phyloP scores from a whole-genome alignment of 495 filamentous ascomycete genomes.

The Achaetomiella virescens region DNA sequence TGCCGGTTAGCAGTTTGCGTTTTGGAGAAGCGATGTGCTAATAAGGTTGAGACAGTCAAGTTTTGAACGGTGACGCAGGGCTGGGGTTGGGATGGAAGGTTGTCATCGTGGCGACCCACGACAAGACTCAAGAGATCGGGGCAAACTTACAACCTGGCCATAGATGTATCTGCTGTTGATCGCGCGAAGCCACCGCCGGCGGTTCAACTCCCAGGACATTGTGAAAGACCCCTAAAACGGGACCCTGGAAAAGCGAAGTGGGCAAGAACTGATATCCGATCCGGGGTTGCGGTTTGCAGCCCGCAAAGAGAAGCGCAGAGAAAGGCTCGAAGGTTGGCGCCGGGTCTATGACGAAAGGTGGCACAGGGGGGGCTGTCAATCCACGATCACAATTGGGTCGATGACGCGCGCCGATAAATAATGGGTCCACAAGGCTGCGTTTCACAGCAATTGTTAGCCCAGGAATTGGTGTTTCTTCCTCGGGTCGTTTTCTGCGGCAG shows the following conservation, averaged over 20 bases:
- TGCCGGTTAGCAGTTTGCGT: conserved; percentile 5
- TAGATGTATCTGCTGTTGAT: conserved; percentile 75
- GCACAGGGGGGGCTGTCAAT: conserved; percentile 25
- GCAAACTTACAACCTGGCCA: conserved; percentile 65
- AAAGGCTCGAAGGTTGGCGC: neutral
- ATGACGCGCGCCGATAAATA: neutral
- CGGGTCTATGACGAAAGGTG: conserved; percentile 19
- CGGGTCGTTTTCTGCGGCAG: too few relatives aligned
- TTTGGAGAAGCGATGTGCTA: neutral
- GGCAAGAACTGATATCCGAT: conserved; percentile 1
- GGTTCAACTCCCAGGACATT: conserved; percentile 52
- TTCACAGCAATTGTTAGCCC: neutral
- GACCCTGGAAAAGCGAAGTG: neutral
- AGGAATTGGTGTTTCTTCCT: neutral
- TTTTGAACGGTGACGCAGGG: neutral
- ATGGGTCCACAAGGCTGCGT: neutral
- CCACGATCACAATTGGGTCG: neutral
- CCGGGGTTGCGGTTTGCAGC: neutral
- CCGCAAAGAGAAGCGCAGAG: neutral
- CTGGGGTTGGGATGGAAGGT: conserved; percentile 1
- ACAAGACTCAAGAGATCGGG: conserved; percentile 15
- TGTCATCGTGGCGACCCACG: conserved; percentile 12
- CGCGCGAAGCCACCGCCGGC: conserved; percentile 57
- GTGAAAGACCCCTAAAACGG: neutral
- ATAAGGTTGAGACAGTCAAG: neutral